A percentile compares a stretch with the other conserved stretches of the same genome.
Conservation (phyloP, 2,329 filamentous ascomycete genomes). For the Aspergillus latus region DNA sequence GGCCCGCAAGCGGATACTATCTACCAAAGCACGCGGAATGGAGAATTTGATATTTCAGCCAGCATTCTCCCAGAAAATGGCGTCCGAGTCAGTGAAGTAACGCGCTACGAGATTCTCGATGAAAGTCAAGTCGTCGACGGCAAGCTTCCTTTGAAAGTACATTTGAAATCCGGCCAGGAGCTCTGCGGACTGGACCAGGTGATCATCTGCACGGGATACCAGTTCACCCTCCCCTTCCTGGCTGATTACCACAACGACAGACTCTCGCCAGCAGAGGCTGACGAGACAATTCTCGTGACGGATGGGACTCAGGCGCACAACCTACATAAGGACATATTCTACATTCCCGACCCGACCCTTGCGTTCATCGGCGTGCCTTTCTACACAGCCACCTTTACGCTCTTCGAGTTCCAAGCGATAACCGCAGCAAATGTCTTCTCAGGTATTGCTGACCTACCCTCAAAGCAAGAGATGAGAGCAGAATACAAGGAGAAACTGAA, state of each 20-base stretch:
- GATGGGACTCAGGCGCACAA: constrained; percentile 66
- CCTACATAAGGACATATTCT: constrained; percentile 69
- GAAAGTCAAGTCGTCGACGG: constrained; percentile 14
- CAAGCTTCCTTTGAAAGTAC: constrained; percentile 52
- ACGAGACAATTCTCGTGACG: constrained; percentile 58
- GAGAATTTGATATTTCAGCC: constrained; percentile 59
- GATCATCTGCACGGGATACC: constrained; percentile 68
- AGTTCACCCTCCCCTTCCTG: constrained; percentile 66
- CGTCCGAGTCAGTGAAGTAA: constrained; percentile 54
- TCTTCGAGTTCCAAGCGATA: constrained; percentile 70
- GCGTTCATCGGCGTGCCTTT: constrained; percentile 66
- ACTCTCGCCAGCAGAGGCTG: constrained; percentile 47
- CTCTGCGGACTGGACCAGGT: constrained; percentile 61
- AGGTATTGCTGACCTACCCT: constrained; percentile 52
- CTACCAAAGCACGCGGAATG: constrained; percentile 60
- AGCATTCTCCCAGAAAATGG: constrained; percentile 56
- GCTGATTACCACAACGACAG: constrained; percentile 51
- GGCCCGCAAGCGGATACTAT: constrained; percentile 45
- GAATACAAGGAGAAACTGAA: constrained; percentile 31
- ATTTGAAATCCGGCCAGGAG: constrained; percentile 54
- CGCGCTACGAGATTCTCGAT: constrained; percentile 43
- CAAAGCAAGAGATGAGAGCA: constrained; percentile 36
- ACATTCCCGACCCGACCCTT: constrained; percentile 65
- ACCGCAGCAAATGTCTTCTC: constrained; percentile 58
- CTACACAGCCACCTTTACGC: constrained; percentile 65